These are phyloP conservation scores for Austroboletus niveus DNA, from an alignment of 1,284 basidiomycete genomes.

Conservation along the genomic window DNA sequence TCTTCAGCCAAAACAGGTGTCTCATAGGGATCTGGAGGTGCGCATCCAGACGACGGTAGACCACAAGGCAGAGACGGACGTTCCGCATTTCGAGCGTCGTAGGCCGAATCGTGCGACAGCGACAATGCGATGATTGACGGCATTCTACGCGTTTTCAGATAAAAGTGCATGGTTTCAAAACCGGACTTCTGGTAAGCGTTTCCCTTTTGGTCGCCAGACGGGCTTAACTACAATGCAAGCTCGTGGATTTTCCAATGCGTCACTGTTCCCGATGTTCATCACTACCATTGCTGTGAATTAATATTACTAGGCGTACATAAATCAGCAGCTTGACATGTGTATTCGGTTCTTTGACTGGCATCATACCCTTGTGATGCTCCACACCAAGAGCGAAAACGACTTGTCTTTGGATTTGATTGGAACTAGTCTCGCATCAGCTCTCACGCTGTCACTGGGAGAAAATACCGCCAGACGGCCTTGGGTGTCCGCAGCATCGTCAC, in stretches of 20 bases:
- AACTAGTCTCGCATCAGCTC: slow-evolving; percentile 1
- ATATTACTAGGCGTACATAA: too few relatives aligned
- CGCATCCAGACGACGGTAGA: slow-evolving; percentile 12
- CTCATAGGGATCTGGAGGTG: slow-evolving; percentile 5
- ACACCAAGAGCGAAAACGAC: slow-evolving; percentile 7
- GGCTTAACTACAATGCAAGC: too few relatives aligned
- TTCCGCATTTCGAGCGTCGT: neutral
- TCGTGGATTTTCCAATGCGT: too few relatives aligned
- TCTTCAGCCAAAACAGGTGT: neutral
- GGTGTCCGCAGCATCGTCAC: neutral
- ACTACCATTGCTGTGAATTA: too few relatives aligned
- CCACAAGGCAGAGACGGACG: neutral
- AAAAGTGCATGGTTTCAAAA: too few relatives aligned
- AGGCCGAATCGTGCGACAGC: neutral
- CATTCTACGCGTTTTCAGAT: too few relatives aligned
- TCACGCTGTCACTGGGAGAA: slow-evolving; percentile 10
- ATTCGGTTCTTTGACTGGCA: neutral
- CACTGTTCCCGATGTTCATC: too few relatives aligned
- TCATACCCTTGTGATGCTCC: slow-evolving; percentile 17
- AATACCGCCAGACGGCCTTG: neutral
- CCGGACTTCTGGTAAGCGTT: too few relatives aligned
- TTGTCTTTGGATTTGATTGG: neutral
- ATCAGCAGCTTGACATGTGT: too few relatives aligned
- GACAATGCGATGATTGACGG: neutral
- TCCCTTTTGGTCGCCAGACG: too few relatives aligned